Evolutionary conservation across 1,284 basidiomycete genomes (phyloP).

Genomic region (Vanrija humicola): DNA sequence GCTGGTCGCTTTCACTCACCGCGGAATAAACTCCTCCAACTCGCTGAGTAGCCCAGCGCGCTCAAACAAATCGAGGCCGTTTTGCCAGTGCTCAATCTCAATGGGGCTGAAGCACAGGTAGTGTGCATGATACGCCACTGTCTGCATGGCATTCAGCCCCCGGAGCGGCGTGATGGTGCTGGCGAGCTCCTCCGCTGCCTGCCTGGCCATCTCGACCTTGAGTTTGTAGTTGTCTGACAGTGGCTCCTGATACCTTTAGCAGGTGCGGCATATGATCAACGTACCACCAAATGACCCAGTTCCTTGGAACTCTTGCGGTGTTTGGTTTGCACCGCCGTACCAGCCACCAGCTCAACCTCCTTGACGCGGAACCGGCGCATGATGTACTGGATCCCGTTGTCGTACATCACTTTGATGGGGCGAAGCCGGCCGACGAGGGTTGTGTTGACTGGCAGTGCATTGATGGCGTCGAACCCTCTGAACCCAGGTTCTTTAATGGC

Average conservation of each 20-base stretch:
- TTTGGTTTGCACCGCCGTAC: conserved; percentile 36
- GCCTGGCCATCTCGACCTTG: neutral
- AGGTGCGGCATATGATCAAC: too few species aligned
- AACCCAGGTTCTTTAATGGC: conserved; percentile 25
- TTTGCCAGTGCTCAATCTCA: too few species aligned
- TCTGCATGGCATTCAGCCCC: neutral
- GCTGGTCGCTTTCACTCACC: too few species aligned
- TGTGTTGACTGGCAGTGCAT: neutral
- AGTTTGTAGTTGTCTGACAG: neutral
- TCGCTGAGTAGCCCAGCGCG: too few species aligned
- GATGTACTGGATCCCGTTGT: conserved; percentile 32
- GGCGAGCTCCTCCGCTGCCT: neutral
- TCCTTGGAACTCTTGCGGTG: conserved; percentile 34
- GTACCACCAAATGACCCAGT: neutral
- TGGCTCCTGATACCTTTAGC: neutral
- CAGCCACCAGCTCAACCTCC: conserved; percentile 38
- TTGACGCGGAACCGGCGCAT: conserved; percentile 37
- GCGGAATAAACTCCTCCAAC: too few species aligned
- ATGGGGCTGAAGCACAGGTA: too few species aligned
- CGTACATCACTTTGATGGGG: conserved; percentile 34
- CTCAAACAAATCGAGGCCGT: too few species aligned
- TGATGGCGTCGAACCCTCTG: too few species aligned
- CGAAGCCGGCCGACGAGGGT: conserved; percentile 29
- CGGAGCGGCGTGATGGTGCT: neutral
- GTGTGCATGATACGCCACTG: too few species aligned